Conservation (phyloP, 2,329 filamentous ascomycete genomes). For the Colletotrichum sp. region DNA sequence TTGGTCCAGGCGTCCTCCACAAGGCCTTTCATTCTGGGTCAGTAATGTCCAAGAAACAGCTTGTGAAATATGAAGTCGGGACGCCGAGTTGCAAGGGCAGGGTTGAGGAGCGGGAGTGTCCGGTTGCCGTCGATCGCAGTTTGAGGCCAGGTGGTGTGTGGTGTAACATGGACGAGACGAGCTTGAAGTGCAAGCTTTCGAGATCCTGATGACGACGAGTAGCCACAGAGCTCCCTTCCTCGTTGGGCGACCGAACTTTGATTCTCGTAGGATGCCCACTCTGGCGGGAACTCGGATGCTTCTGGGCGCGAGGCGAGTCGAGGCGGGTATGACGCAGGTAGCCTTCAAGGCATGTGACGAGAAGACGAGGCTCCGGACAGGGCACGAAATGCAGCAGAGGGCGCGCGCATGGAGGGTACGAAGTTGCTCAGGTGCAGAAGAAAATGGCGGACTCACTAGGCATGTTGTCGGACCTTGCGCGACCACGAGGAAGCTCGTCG, state of each 20-base stretch:
- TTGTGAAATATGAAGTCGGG: not conserved
- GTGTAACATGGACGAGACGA: not conserved
- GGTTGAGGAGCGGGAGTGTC: not conserved
- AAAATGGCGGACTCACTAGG: slow-evolving; percentile 24
- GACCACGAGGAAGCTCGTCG: slow-evolving; percentile 14
- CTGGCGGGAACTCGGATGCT: not conserved
- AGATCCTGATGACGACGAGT: not conserved
- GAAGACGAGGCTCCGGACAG: not conserved
- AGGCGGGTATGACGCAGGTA: slow-evolving; percentile 18
- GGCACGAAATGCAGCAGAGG: not conserved
- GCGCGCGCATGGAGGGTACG: slow-evolving; percentile 1
- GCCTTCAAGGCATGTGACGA: slow-evolving; percentile 16
- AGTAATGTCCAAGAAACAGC: not conserved
- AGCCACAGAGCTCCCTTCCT: not conserved
- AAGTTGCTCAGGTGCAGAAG: not conserved
- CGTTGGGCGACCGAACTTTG: not conserved
- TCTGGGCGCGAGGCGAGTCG: not conserved
- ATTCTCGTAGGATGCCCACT: not conserved
- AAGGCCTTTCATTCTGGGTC: slow-evolving; percentile 31
- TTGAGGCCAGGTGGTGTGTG: not conserved
- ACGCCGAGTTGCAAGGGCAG: not conserved
- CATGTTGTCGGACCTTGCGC: slow-evolving; percentile 26
- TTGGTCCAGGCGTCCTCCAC: slow-evolving; percentile 46
- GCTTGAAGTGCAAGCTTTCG: not conserved
- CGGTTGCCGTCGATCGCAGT: not conserved